phyloP scores from a whole-genome alignment of 345 rosid species.

The Hirschfeldia incana region DNA sequence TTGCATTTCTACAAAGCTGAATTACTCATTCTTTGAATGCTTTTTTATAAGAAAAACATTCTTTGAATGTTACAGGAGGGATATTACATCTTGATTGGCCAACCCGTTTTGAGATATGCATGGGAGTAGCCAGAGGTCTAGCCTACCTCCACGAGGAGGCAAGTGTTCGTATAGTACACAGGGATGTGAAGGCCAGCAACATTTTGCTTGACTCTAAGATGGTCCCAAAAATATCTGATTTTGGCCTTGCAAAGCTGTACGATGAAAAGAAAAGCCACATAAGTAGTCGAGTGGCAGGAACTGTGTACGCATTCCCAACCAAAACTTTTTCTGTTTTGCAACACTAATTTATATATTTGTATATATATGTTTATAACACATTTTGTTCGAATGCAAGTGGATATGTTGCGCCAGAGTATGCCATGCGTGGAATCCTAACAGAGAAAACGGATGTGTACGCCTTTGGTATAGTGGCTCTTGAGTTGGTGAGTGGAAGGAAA shows the following conservation, averaged over 20 bases:
- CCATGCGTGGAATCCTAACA: slow-evolving; percentile 59
- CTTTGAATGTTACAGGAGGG: slow-evolving; percentile 36
- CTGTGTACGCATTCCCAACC: slow-evolving; percentile 30
- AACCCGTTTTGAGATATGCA: slow-evolving; percentile 46
- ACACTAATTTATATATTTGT: background rate
- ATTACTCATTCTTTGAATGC: background rate
- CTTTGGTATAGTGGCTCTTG: slow-evolving; percentile 47
- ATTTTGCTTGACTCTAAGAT: slow-evolving; percentile 53
- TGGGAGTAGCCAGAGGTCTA: slow-evolving; percentile 51
- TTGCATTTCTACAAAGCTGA: background rate
- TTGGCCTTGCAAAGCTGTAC: slow-evolving; percentile 46
- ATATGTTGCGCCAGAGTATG: slow-evolving; percentile 67
- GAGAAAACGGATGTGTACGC: slow-evolving; percentile 62
- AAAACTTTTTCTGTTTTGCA: background rate
- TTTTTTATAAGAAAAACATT: background rate
- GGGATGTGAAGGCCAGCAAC: slow-evolving; percentile 67
- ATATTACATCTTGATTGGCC: slow-evolving; percentile 45
- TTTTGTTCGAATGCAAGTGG: slow-evolving; percentile 43
- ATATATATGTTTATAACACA: slow-evolving; percentile 32
- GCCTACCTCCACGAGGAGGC: slow-evolving; percentile 60
- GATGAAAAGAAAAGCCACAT: slow-evolving; percentile 45
- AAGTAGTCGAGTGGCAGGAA: slow-evolving; percentile 49
- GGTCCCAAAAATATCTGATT: slow-evolving; percentile 45
- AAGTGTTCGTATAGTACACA: slow-evolving; percentile 52
- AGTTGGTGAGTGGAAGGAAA: slow-evolving; percentile 45